Conservation (phyloP, 306 rosid species). For the Ziziphus jujuba region DNA sequence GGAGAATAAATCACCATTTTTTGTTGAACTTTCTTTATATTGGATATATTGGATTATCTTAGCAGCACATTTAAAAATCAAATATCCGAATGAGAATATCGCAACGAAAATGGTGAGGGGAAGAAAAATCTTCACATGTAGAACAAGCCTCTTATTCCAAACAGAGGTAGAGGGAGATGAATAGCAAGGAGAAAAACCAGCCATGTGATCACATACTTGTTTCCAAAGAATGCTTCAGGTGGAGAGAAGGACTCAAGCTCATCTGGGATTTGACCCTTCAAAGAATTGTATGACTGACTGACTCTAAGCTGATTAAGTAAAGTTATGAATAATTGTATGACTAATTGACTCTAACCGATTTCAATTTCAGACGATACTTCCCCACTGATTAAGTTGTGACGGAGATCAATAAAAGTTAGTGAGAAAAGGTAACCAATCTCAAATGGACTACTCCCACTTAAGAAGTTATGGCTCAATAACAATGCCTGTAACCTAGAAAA, state of each 20-base stretch:
- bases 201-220: background rate
- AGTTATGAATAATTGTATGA: too few relatives aligned
- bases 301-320: slow-evolving; percentile 1
- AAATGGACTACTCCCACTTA: slow-evolving; percentile 13
- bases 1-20: slow-evolving; percentile 28
- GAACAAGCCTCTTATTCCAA: background rate
- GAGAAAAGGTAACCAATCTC: background rate
- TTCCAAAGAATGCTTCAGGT: slow-evolving; percentile 5
- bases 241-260: background rate
- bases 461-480: background rate
- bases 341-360: background rate
- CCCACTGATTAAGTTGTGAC: slow-evolving; percentile 19
- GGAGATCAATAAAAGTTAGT: background rate
- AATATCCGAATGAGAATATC: background rate
- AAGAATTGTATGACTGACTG: slow-evolving; percentile 7
- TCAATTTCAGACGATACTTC: slow-evolving; percentile 9
- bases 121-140: slow-evolving; percentile 7
- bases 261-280: background rate
- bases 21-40: background rate
- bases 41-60: background rate
- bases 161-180: background rate
- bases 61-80: background rate
- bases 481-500: background rate
- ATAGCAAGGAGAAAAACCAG: background rate
- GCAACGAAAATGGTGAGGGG: background rate